Evolutionary conservation across 352 stramenopile species (phyloP), one percentile per base, ranked within the genome.

Genomic region (Pythium periplocum): DNA sequence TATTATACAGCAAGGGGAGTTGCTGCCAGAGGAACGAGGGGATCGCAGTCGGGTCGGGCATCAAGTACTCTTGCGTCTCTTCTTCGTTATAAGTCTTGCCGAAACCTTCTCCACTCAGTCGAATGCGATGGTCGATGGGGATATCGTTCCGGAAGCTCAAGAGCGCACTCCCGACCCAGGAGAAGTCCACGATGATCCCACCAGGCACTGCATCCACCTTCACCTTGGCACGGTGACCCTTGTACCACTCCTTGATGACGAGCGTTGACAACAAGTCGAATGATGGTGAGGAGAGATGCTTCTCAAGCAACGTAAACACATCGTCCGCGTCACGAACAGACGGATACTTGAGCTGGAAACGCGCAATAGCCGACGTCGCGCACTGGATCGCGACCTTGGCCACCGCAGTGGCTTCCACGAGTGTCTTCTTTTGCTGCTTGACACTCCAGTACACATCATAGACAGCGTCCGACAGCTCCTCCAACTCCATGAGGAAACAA

Each of bases 401-500:
- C n/a, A 69, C 66, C 1, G 63, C 53, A 0, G 66, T 62, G 2
- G 66, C 59, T 12, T 75, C 66, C 40, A 75, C 50, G 51, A 75
- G 55, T 4, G 66, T 71, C 30, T 58, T 60, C 39, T 60, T 36
- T 44, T 71, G 48, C 17, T 61, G 59, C 48, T 75, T 75, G n/a
- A 75, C 66, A 12, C 66, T 45, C 17, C 56, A 42, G 30, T 66
- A 69, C n/a, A 63, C 49, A 8, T 4, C 52, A 33, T 64, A 65
- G 5, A 71, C 66, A 6, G 10, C 11, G 26, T 48, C 44, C 4
- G 10, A 33, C 10, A 48, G 10, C 12, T 48, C 44, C 17, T 63
- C 60, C 6, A 66, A 31, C 45, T 74, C 59, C 37, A 75, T 37
- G 40, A 71, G 54, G 39, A 69, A 66, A 39, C 50, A 60, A 12